A percentile compares a stretch with the other conserved stretches of the same genome.
phyloP scores from a whole-genome alignment of 148 eudicot genomes.

The Vaccinium vitisidaea region DNA sequence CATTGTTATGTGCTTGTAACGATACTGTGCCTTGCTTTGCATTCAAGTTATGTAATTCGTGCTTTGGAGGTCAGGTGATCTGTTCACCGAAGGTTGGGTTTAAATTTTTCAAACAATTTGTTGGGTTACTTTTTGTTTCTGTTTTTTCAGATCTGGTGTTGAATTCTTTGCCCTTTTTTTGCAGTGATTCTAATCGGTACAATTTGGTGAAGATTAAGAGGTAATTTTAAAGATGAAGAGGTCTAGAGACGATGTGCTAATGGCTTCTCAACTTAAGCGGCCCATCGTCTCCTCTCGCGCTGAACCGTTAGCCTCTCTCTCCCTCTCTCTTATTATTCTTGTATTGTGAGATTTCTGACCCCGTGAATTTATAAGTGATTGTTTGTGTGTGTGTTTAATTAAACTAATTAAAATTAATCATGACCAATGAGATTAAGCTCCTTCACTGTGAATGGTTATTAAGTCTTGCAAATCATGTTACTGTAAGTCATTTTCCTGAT shows the following conservation, averaged over 20 bases:
- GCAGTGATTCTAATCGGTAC: constrained; percentile 25
- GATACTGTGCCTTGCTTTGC: constrained; percentile 1
- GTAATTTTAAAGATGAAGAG: constrained; percentile 54
- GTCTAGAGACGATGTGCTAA: constrained; percentile 55
- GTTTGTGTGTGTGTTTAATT: neutral
- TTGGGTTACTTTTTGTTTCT: neutral
- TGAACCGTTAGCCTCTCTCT: constrained; percentile 48
- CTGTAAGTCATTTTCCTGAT: neutral
- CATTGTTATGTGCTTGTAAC: neutral
- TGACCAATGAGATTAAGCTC: neutral
- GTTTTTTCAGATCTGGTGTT: constrained; percentile 14
- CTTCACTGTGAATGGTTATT: neutral
- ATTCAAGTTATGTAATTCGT: constrained; percentile 12
- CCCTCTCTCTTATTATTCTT: neutral
- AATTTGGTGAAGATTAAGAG: constrained; percentile 26
- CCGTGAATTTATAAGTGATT: neutral
- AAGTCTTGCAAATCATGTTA: neutral
- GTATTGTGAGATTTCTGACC: constrained; percentile 7
- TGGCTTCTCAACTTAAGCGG: constrained; percentile 56
- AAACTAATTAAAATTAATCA: neutral
- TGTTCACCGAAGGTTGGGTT: neutral
- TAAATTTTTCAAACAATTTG: neutral
- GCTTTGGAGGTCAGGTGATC: constrained; percentile 2
- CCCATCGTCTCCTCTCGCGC: constrained; percentile 51
- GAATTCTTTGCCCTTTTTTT: constrained; percentile 10